Evolutionary conservation across 2,329 filamentous ascomycete species (phyloP), one percentile per base, ranked within the genome.

Genomic region (Coniella lustricola): DNA sequence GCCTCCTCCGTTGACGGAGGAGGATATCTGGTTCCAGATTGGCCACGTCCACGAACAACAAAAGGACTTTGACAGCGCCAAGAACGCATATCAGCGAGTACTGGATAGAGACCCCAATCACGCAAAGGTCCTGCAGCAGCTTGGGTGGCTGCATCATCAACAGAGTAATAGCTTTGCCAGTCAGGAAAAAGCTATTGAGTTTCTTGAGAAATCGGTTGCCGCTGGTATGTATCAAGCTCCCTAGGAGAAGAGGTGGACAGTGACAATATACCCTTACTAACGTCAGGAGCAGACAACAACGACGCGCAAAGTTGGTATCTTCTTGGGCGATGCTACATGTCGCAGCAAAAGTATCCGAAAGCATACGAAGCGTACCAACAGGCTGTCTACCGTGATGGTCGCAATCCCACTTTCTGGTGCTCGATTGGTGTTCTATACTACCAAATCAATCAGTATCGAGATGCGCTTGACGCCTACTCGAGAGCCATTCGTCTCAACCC

Each of bases 1-100:
- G 22, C 93, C 93, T 3, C 84, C 88, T 3, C 93, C 93, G 2
- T 68, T 98, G 59, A 96, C 90, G 0, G 90, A 97, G 65, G 91
- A 97, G 66, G 93, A 98, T 60, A 98, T 98, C 52, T 97, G 91
- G 91, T 98, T 98, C 73, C 93, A 98, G 67, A 97, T 98, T 62
- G 93, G 93, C 21, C 93, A 98, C 66, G 93, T 98, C 43, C 90
- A 98, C 61, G 93, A 98, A 64, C 93, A 97, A 62, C 91, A 97
- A 67, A 97, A 97, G 76, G 93, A 98, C 62, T 96, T 94, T 62
- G 90, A 97, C 56, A 85, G 82, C 56, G 93, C 93, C 43, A 96
- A 97, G 73, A 77, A 81, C 44, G 93, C 93, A 7, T 98, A 98
- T 63, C 83, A 87, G 57, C 85, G 90, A 32, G 93, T 98, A 29